These are phyloP conservation scores for Pestalotiopsis sp. DNA, from an alignment of 2,329 filamentous ascomycete species.

Conservation along the genomic window DNA sequence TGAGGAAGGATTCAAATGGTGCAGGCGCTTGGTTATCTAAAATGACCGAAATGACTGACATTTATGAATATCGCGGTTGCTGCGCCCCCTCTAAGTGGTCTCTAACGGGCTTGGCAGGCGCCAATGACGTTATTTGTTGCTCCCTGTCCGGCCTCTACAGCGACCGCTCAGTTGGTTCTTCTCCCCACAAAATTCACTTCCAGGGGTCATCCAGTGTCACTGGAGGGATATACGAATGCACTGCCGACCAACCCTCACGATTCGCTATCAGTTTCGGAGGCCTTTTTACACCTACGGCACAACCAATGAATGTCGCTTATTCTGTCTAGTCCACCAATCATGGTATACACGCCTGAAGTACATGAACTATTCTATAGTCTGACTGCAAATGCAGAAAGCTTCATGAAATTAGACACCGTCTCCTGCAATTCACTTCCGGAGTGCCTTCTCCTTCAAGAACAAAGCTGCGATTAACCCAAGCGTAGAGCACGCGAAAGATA, in stretches of 20 bases:
- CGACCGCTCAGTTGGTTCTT: too few relatives aligned
- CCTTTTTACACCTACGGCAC: too few relatives aligned
- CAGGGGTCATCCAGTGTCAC: too few relatives aligned
- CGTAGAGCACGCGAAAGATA: conserved; percentile 1
- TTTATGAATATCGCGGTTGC: neutral
- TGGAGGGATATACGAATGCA: too few relatives aligned
- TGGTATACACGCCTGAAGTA: neutral
- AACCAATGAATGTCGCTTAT: too few relatives aligned
- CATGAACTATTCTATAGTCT: neutral
- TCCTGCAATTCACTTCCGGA: neutral
- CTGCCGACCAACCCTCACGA: too few relatives aligned
- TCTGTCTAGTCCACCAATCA: too few relatives aligned
- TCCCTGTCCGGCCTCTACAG: neutral
- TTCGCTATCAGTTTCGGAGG: too few relatives aligned
- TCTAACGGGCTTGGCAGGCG: neutral
- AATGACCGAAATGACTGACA: neutral
- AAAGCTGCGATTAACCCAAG: conserved; percentile 2
- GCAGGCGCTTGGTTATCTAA: neutral
- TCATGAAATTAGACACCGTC: too few relatives aligned
- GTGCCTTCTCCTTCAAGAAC: conserved; percentile 1
- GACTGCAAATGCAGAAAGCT: too few relatives aligned
- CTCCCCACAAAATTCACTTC: too few relatives aligned
- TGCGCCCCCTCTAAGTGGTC: neutral
- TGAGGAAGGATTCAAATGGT: neutral
- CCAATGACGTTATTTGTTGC: neutral